A percentile compares a stretch with the other conserved stretches of the same genome.
Conservation (phyloP, 2,329 filamentous ascomycete genomes). For the Paraconiothyrium sp. region DNA sequence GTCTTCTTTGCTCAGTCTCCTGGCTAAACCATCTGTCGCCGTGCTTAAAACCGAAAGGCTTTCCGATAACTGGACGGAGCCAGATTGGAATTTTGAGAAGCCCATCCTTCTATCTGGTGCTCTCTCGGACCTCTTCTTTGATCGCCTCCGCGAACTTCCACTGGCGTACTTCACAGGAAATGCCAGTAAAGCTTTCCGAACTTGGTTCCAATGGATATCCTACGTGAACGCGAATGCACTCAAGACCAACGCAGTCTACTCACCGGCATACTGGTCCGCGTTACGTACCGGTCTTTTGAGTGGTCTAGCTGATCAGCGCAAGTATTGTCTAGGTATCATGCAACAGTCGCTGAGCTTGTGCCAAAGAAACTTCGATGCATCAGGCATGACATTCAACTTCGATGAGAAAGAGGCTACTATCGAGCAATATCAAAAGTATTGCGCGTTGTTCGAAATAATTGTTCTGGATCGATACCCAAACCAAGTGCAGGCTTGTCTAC, state of each 20-base stretch:
- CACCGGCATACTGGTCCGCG: constrained; percentile 52
- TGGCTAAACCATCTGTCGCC: constrained; percentile 19
- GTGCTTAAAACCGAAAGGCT: constrained; percentile 5
- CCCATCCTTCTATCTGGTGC: constrained; percentile 20
- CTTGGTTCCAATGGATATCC: constrained; percentile 51
- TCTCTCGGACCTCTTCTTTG: constrained; percentile 37
- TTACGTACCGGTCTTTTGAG: constrained; percentile 51
- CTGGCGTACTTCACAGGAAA: constrained; percentile 27
- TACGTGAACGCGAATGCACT: constrained; percentile 28
- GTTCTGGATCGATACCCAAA: constrained; percentile 60
- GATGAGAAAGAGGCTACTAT: constrained; percentile 27
- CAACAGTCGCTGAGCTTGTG: constrained; percentile 51
- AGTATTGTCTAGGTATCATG: constrained; percentile 57
- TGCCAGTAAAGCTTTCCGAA: constrained; percentile 38
- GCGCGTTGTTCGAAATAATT: constrained; percentile 58
- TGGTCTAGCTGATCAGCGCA: constrained; percentile 57
- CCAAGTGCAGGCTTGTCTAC: constrained; percentile 57
- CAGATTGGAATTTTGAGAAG: constrained; percentile 9
- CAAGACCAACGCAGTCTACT: constrained; percentile 32
- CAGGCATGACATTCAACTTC: constrained; percentile 34
- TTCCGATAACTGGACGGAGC: constrained; percentile 14
- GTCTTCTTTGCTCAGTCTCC: constrained; percentile 39
- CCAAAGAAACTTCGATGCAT: constrained; percentile 33
- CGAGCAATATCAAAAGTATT: constrained; percentile 54
- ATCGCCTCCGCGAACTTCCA: constrained; percentile 30